Evolutionary conservation across 2,329 filamentous ascomycete species (phyloP).

Genomic region (Hortaea sp.): DNA sequence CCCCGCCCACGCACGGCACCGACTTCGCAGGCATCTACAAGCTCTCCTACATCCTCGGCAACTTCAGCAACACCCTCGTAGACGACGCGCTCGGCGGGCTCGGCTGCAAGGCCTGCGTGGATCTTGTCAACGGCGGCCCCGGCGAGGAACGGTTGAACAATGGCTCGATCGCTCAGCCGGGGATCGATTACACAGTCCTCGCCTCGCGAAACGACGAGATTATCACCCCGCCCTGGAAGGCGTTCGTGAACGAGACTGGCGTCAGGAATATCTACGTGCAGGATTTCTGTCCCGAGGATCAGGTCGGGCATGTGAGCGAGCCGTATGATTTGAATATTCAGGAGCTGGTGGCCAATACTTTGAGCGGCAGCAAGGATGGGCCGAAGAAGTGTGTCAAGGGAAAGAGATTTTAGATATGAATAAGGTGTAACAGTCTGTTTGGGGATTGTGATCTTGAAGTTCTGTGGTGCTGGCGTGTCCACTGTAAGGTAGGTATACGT

Average conservation of each 20-base stretch:
- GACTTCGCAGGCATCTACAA: constrained; percentile 4
- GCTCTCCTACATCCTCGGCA: background rate
- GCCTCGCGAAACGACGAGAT: constrained; percentile 13
- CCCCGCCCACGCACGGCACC: constrained; percentile 15
- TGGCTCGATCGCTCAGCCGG: constrained; percentile 13
- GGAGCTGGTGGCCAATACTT: constrained; percentile 11
- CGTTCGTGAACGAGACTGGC: constrained; percentile 13
- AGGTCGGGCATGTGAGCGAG: constrained; percentile 15
- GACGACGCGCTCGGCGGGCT: constrained; percentile 3
- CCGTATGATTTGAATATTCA: constrained; percentile 16
- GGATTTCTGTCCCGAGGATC: constrained; percentile 14
- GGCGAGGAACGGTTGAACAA: constrained; percentile 7
- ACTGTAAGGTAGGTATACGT: no score
- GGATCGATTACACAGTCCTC: constrained; percentile 11
- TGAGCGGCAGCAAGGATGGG: constrained; percentile 10
- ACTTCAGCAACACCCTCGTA: constrained; percentile 7
- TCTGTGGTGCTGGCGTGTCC: no score
- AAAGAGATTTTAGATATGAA: no score
- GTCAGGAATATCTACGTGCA: constrained; percentile 15
- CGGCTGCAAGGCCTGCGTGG: constrained; percentile 12
- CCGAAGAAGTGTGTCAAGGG: constrained; percentile 1
- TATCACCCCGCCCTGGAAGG: constrained; percentile 12
- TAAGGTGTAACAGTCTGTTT: no score
- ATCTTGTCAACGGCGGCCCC: constrained; percentile 9
- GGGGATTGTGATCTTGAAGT: no score